Evolutionary conservation across 129 eudicot genomes (phyloP).

Genomic region (Silybum marianum): DNA sequence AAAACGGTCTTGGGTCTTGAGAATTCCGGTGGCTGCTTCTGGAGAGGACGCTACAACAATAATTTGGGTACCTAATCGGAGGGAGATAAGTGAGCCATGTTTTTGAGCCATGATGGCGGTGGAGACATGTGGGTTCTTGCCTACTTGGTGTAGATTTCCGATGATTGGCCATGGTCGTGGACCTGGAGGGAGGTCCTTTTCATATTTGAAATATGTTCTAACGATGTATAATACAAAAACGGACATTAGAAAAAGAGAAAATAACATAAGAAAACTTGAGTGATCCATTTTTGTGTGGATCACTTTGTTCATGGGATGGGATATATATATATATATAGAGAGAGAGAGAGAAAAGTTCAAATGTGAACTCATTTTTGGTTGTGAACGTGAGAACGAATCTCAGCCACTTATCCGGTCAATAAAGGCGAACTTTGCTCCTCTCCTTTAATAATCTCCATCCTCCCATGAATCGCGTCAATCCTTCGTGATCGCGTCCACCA

Average conservation of each 20-base stretch:
- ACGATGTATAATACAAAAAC: background rate
- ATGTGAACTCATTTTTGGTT: no score
- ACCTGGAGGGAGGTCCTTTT: conserved; percentile 30
- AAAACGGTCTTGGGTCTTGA: conserved; percentile 30
- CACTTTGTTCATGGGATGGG: background rate
- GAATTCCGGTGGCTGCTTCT: conserved; percentile 25
- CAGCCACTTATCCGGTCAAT: no score
- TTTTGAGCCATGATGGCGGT: conserved; percentile 21
- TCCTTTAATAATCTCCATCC: no score
- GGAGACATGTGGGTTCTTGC: conserved; percentile 25
- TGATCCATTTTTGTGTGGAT: background rate
- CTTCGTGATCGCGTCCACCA: no score
- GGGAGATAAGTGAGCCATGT: conserved; percentile 33
- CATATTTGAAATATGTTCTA: background rate
- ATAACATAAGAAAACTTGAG: background rate
- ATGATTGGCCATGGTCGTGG: conserved; percentile 34
- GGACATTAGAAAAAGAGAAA: background rate
- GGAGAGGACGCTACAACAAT: conserved; percentile 39
- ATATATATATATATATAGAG: no score
- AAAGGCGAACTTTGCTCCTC: no score
- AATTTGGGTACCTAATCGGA: conserved; percentile 30
- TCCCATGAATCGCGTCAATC: no score
- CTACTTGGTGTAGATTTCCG: conserved; percentile 38
- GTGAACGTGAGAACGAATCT: no score
- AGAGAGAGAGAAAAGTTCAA: no score